Conservation (phyloP, 164 flowering plant genomes). For the Santalum album region DNA sequence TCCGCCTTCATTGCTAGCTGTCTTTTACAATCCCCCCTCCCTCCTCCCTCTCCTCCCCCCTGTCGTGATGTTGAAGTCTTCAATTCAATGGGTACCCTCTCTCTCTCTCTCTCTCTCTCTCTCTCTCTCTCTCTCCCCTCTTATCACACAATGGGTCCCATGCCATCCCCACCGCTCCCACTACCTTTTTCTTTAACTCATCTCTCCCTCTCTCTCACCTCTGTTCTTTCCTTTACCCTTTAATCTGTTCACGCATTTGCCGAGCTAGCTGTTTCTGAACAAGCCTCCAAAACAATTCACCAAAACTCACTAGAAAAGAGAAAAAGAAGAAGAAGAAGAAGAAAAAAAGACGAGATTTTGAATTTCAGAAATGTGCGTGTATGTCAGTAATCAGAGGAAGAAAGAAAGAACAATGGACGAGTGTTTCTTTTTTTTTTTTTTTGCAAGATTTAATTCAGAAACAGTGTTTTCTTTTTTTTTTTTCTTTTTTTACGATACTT, state of each 20-base stretch:
- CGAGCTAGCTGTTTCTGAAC: not conserved
- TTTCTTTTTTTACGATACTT: no score
- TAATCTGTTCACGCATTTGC: not conserved
- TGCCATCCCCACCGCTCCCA: not conserved
- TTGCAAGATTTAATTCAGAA: no score
- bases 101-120: constrained; percentile 3
- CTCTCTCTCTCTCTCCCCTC: not conserved
- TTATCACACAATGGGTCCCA: not conserved
- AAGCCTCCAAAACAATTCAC: no score
- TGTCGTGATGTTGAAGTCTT: constrained; percentile 56
- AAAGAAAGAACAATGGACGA: no score
- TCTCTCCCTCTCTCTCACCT: not conserved
- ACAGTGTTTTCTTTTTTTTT: no score
- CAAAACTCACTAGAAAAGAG: no score
- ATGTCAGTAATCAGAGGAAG: no score
- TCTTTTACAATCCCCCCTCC: constrained; percentile 21
- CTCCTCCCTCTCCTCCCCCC: constrained; percentile 10
- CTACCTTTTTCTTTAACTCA: not conserved
- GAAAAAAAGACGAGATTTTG: no score
- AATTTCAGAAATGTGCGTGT: no score
- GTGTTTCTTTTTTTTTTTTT: no score
- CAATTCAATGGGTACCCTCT: not conserved
- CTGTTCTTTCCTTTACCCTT: not conserved
- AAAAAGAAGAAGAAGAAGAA: no score
- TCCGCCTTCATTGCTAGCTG: constrained; percentile 64